Evolutionary conservation across 371 early-diverging fungal genomes (phyloP).

Genomic region (Blakeslea trispora): DNA sequence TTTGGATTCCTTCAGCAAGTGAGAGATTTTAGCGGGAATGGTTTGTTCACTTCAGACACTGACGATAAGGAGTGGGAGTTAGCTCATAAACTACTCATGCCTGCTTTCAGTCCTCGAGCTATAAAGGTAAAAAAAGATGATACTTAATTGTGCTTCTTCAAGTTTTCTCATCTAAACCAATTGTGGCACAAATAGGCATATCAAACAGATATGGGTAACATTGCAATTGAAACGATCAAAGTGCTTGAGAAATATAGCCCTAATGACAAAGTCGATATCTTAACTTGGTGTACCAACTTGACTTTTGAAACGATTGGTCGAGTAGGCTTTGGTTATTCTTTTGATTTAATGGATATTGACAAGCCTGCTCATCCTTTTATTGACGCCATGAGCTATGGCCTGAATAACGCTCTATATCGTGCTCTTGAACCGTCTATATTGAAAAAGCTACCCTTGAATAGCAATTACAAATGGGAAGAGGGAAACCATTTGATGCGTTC

Average conservation of each 20-base stretch:
- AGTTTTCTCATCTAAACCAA: no score
- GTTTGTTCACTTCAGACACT: constrained; percentile 45
- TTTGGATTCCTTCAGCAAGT: constrained; percentile 25
- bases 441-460: constrained; percentile 44
- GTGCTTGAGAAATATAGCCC: constrained; percentile 36
- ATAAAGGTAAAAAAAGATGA: constrained; percentile 42
- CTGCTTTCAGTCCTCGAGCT: constrained; percentile 48
- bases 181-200: constrained; percentile 28
- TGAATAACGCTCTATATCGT: constrained; percentile 22
- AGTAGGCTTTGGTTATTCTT: constrained; percentile 58
- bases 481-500: constrained; percentile 37
- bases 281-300: constrained; percentile 54
- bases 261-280: constrained; percentile 40
- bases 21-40: constrained; percentile 35
- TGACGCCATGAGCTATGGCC: constrained; percentile 47
- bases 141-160: no score
- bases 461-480: constrained; percentile 32
- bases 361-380: constrained; percentile 47
- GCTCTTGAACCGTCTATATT: constrained; percentile 32
- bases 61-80: constrained; percentile 47
- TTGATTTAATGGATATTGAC: constrained; percentile 43
- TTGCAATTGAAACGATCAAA: constrained; percentile 32
- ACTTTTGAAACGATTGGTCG: constrained; percentile 55
- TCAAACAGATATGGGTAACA: constrained; percentile 41
- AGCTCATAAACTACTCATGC: constrained; percentile 53